phyloP scores from a whole-genome alignment of 176 grass and related monocot species.

The Poa annua region DNA sequence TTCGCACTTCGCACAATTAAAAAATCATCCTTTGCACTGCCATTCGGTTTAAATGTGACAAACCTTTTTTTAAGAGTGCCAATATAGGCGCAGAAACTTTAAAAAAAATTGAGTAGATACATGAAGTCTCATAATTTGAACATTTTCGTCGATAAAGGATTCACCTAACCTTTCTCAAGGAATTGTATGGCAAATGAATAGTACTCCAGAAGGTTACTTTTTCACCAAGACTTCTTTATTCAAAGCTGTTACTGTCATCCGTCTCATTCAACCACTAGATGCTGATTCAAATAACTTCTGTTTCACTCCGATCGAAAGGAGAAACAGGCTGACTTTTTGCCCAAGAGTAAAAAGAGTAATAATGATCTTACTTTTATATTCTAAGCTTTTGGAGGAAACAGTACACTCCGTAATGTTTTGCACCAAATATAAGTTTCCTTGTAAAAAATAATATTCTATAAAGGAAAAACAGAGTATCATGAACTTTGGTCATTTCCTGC shows the following conservation, averaged over 20 bases:
- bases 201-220: slow-evolving; percentile 6
- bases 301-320: slow-evolving; percentile 17
- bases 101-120: background rate
- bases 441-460: background rate
- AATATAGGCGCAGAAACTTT: background rate
- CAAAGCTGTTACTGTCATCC: slow-evolving; percentile 32
- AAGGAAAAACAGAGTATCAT: background rate
- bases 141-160: background rate
- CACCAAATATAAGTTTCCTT: background rate
- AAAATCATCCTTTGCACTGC: background rate
- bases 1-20: no score
- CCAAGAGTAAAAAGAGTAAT: slow-evolving; percentile 22
- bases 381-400: background rate
- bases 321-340: background rate
- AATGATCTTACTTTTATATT: background rate
- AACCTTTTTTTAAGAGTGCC: background rate
- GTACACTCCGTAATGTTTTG: background rate
- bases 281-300: slow-evolving; percentile 37
- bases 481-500: slow-evolving; percentile 35
- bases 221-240: slow-evolving; percentile 11
- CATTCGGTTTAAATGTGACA: background rate
- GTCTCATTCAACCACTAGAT: slow-evolving; percentile 33
- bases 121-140: background rate
- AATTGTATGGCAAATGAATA: slow-evolving; percentile 22
- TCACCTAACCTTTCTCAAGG: slow-evolving; percentile 21